Evolutionary conservation across 257 asterid genomes (phyloP).

Genomic region (Thymus mandschuricus): DNA sequence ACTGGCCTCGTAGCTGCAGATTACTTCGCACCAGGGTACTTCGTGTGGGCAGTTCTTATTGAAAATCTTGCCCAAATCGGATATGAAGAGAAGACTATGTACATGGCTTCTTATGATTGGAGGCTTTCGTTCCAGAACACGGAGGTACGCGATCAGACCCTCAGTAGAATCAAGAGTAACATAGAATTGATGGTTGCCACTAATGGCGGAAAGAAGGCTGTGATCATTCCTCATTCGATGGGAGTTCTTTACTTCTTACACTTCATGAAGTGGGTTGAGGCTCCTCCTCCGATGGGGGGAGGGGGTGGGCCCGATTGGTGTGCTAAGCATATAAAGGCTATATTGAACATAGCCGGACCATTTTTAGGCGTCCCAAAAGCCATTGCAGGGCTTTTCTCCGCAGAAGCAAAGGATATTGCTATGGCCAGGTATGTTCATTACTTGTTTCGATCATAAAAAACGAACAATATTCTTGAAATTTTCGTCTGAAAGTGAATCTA

Average conservation of each 20-base stretch:
- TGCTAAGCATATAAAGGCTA: constrained; percentile 75
- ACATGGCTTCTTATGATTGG: constrained; percentile 98
- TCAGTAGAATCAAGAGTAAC: constrained; percentile 74
- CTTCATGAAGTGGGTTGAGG: constrained; percentile 96
- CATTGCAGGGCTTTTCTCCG: constrained; percentile 64
- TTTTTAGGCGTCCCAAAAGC: constrained; percentile 77
- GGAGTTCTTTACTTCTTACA: constrained; percentile 83
- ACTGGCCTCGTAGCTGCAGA: constrained; percentile 97
- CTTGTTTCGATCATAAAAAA: neutral
- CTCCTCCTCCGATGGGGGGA: constrained; percentile 91
- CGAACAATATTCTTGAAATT: neutral
- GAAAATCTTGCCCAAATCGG: constrained; percentile 87
- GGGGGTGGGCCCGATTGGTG: constrained; percentile 96
- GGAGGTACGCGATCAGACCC: constrained; percentile 81
- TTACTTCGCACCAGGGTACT: constrained; percentile 90
- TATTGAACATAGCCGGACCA: constrained; percentile 88
- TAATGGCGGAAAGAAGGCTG: constrained; percentile 77
- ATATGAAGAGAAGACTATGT: constrained; percentile 91
- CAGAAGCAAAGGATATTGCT: constrained; percentile 72
- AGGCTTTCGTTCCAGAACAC: constrained; percentile 94
- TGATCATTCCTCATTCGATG: constrained; percentile 88
- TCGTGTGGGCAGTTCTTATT: constrained; percentile 97
- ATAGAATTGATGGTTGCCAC: constrained; percentile 81
- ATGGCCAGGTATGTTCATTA: constrained; percentile 48
- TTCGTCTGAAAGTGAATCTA: neutral